Conservation (phyloP, 2,329 filamentous ascomycete species). For the Biscogniauxia marginata region DNA sequence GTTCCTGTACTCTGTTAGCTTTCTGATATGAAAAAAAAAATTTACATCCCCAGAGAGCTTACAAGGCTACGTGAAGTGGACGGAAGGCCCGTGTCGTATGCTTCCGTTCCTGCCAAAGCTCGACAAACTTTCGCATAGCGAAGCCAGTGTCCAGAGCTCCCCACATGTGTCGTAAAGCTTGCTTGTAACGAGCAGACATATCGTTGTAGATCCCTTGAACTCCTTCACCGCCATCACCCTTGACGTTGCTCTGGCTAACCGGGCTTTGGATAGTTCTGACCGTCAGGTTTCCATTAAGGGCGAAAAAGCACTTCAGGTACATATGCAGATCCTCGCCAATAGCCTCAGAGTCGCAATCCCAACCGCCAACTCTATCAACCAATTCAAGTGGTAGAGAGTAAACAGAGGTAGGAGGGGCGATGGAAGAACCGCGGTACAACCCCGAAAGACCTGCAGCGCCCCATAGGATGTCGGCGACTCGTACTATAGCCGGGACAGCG, state of each 20-base stretch:
- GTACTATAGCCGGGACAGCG: constrained; percentile 64
- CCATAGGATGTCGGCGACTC: constrained; percentile 72
- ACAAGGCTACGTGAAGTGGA: constrained; percentile 52
- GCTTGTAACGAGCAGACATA: constrained; percentile 65
- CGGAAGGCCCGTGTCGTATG: constrained; percentile 54
- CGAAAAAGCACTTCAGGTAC: constrained; percentile 77
- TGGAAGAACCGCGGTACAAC: constrained; percentile 60
- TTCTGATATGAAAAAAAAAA: not conserved
- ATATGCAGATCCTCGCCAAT: constrained; percentile 77
- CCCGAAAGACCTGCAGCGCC: constrained; percentile 69
- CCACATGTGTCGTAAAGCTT: constrained; percentile 76
- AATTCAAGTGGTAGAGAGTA: constrained; percentile 68
- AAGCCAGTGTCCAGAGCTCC: constrained; percentile 69
- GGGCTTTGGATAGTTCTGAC: constrained; percentile 64
- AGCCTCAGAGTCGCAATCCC: constrained; percentile 68
- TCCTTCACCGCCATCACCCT: constrained; percentile 56
- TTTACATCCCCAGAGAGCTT: constrained; percentile 12
- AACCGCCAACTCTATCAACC: constrained; percentile 67
- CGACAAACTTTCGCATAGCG: constrained; percentile 56
- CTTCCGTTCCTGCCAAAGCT: constrained; percentile 57
- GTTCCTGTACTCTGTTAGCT: constrained; percentile 33
- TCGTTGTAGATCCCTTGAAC: constrained; percentile 55
- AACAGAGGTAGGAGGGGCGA: constrained; percentile 71
- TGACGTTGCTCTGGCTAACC: constrained; percentile 71
- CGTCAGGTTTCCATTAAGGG: constrained; percentile 66